These are phyloP conservation scores for Sugiyamaella americana DNA, from an alignment of 805 yeast species.

Conservation along the genomic window DNA sequence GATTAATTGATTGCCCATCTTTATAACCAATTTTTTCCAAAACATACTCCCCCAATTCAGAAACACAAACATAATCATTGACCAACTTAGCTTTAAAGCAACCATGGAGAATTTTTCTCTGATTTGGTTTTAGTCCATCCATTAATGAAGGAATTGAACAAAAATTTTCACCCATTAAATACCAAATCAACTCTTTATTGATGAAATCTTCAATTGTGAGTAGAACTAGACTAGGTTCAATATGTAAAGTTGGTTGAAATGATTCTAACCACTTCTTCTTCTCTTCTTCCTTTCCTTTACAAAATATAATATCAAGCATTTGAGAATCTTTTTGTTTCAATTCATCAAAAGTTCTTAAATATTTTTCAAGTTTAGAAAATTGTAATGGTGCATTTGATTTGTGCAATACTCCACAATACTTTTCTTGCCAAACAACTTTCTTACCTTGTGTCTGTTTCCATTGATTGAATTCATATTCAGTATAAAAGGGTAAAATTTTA, in stretches of 20 bases:
- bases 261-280: conserved; percentile 94
- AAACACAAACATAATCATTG: conserved; percentile 77
- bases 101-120: conserved; percentile 85
- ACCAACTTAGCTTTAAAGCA: conserved; percentile 77
- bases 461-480: conserved; percentile 89
- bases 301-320: conserved; percentile 84
- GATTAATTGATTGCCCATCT: conserved; percentile 83
- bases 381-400: conserved; percentile 77
- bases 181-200: conserved; percentile 88
- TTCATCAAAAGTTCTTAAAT: conserved; percentile 77
- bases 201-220: conserved; percentile 93
- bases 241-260: conserved; percentile 84
- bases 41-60: conserved; percentile 84
- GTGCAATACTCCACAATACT: conserved; percentile 98
- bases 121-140: conserved; percentile 97
- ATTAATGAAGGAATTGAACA: conserved; percentile 91
- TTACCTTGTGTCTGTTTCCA: conserved; percentile 87
- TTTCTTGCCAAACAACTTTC: conserved; percentile 75
- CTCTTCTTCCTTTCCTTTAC: conserved; percentile 92
- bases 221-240: conserved; percentile 66
- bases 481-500: conserved; percentile 67
- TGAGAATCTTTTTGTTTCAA: conserved; percentile 67
- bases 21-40: conserved; percentile 88
- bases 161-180: conserved; percentile 93
- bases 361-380: conserved; percentile 76